Conservation (phyloP, 306 rosid genomes). For the Ochetophila trinervis region DNA sequence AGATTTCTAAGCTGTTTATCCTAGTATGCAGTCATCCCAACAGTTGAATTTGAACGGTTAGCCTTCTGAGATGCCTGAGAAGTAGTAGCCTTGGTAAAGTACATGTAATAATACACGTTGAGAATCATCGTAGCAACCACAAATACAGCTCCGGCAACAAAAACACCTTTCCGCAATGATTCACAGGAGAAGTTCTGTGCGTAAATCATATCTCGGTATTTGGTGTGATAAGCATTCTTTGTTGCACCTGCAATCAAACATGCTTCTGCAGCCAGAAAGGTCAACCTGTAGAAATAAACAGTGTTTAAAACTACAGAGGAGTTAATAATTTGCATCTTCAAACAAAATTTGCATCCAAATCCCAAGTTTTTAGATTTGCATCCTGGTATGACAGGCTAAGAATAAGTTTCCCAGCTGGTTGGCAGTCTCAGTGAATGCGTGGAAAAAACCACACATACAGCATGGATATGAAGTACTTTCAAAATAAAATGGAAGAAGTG, state of each 20-base stretch:
- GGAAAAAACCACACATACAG: not conserved
- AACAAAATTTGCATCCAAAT: not conserved
- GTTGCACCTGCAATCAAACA: slow-evolving; percentile 89
- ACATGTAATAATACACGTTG: slow-evolving; percentile 84
- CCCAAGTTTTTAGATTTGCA: not conserved
- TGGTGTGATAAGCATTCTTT: slow-evolving; percentile 91
- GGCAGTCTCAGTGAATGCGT: not conserved
- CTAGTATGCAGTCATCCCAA: slow-evolving; percentile 84
- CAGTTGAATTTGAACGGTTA: slow-evolving; percentile 62
- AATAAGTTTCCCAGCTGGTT: not conserved
- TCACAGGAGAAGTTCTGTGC: slow-evolving; percentile 88
- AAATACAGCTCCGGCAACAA: slow-evolving; percentile 81
- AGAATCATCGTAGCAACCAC: slow-evolving; percentile 86
- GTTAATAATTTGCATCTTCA: not conserved
- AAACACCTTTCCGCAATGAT: slow-evolving; percentile 80
- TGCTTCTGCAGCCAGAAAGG: slow-evolving; percentile 82
- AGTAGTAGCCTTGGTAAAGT: slow-evolving; percentile 78
- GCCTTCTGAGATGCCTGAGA: slow-evolving; percentile 56
- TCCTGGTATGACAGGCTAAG: no score
- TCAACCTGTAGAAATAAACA: slow-evolving; percentile 39
- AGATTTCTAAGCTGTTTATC: slow-evolving; percentile 29
- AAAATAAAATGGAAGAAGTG: no score
- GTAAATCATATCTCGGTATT: slow-evolving; percentile 63
- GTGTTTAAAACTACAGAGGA: not conserved
- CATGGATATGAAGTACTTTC: not conserved